phyloP scores from a whole-genome alignment of 2,329 filamentous ascomycete genomes.

The Ascocoryne sarcoides region DNA sequence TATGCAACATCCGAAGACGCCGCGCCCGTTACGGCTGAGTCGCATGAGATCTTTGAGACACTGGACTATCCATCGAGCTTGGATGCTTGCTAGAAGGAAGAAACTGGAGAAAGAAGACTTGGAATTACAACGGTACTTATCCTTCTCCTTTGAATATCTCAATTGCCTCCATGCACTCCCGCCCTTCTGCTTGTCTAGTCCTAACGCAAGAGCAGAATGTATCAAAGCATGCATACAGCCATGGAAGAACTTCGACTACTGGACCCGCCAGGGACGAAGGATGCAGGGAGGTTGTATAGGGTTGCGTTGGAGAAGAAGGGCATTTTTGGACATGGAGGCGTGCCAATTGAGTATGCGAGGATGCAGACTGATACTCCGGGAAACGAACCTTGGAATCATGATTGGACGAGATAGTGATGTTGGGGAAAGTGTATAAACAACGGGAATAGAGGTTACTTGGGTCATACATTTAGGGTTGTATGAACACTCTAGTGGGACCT shows the following conservation, averaged over 20 bases:
- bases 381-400: constrained; percentile 81
- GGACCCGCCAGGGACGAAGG: constrained; percentile 30
- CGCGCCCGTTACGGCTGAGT: constrained; percentile 76
- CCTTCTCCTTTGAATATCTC: too few relatives aligned
- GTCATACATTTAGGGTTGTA: too few relatives aligned
- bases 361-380: constrained; percentile 76
- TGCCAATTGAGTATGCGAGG: constrained; percentile 88
- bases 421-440: not conserved
- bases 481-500: too few relatives aligned
- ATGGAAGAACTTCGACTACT: constrained; percentile 72
- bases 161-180: too few relatives aligned
- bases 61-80: constrained; percentile 98
- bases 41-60: constrained; percentile 83
- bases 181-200: too few relatives aligned
- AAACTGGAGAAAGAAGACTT: constrained; percentile 53
- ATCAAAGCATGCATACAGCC: constrained; percentile 73
- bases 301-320: constrained; percentile 88
- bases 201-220: constrained; percentile 40
- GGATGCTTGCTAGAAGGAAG: constrained; percentile 70
- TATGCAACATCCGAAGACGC: constrained; percentile 58
- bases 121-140: constrained; percentile 69
- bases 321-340: constrained; percentile 59
- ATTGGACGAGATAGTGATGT: constrained; percentile 58
- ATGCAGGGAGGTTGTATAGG: constrained; percentile 69
- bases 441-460: not conserved